These are phyloP conservation scores for Stereum hirsutum DNA, from an alignment of 1,284 basidiomycete species.

Conservation along the genomic window DNA sequence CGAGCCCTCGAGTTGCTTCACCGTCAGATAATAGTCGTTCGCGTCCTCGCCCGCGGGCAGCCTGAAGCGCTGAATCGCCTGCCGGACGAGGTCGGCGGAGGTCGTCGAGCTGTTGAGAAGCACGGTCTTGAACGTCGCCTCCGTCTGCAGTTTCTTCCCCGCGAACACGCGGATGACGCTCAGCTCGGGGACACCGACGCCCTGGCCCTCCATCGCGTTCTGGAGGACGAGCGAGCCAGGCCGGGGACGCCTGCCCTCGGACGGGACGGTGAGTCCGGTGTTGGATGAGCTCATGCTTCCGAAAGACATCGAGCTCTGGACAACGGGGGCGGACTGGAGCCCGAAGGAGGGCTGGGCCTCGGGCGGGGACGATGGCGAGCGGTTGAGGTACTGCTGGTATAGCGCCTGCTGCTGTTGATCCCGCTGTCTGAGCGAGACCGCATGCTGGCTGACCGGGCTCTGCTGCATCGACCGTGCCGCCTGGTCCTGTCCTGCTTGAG, in stretches of 20 bases:
- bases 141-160: slow-evolving; percentile 79
- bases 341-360: slow-evolving; percentile 66
- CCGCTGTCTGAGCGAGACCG: slow-evolving; percentile 70
- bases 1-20: slow-evolving; percentile 86
- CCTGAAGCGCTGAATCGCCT: slow-evolving; percentile 91
- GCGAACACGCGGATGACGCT: slow-evolving; percentile 95
- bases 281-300: slow-evolving; percentile 22
- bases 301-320: slow-evolving; percentile 34
- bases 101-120: slow-evolving; percentile 83
- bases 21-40: slow-evolving; percentile 80
- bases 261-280: slow-evolving; percentile 32
- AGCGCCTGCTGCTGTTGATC: slow-evolving; percentile 85
- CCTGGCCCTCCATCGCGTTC: slow-evolving; percentile 43
- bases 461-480: slow-evolving; percentile 8
- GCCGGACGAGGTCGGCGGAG: slow-evolving; percentile 75
- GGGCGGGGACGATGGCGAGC: slow-evolving; percentile 67
- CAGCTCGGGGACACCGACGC: slow-evolving; percentile 72
- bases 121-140: slow-evolving; percentile 97
- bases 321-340: slow-evolving; percentile 50
- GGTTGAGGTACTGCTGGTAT: slow-evolving; percentile 82
- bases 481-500: not conserved
- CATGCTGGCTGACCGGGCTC: slow-evolving; percentile 29
- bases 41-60: slow-evolving; percentile 57
- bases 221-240: slow-evolving; percentile 69
- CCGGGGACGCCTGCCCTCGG: slow-evolving; percentile 35